Base-by-base conservation (phyloP, 2,329 filamentous ascomycete genomes). In the Lasiodiplodia hormozganensis region DNA sequence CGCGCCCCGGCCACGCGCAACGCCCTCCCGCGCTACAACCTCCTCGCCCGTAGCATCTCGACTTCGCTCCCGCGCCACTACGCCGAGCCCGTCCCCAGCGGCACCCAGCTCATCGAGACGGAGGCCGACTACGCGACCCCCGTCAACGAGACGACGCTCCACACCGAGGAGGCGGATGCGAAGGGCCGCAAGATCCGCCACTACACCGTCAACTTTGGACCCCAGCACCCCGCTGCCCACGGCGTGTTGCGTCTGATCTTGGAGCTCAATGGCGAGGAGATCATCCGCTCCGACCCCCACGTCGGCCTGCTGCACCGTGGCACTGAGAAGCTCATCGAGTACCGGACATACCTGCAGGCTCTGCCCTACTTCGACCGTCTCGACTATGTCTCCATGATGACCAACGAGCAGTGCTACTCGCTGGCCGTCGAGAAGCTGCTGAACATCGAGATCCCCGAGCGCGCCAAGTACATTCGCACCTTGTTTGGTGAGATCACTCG, bases 321-420 rank as follows among this genome's bases (percentile, higher is more conserved):
- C 74, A 99, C 96, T 71, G 96, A 99, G 87, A 99, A 99, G 88
- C 89, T 99, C 84, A 98, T 98, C 83, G 96, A 99, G 87, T 99
- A 99, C 88, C 97, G 97, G 88, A 97, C 95, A 75, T 99, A 99
- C 80, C 88, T 98, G 78, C 96, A 99, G 86, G 96, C 96, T 69
- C 86, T 99, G 78, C 96, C 96, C 68, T 99, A 99, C 86, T 99
- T 99, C 80, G 96, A 99, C 84, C 93, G 96, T 75, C 87, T 99
- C 81, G 96, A 99, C 83, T 99, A 99, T 82, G 94, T 97, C 75
- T 97, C 94, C 77, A 99, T 99, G 96, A 99, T 99, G 96, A 99
- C 96, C 77, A 99, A 99, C 83, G 96, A 99, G 87, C 96, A 99
- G 84, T 97, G 94, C 79, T 99, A 93, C 83, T 89, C 94, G 47